Evolutionary conservation across 1,284 basidiomycete genomes (phyloP), one percentile per base, ranked within the genome.

Genomic region (Apiotrichum veenhuisii): DNA sequence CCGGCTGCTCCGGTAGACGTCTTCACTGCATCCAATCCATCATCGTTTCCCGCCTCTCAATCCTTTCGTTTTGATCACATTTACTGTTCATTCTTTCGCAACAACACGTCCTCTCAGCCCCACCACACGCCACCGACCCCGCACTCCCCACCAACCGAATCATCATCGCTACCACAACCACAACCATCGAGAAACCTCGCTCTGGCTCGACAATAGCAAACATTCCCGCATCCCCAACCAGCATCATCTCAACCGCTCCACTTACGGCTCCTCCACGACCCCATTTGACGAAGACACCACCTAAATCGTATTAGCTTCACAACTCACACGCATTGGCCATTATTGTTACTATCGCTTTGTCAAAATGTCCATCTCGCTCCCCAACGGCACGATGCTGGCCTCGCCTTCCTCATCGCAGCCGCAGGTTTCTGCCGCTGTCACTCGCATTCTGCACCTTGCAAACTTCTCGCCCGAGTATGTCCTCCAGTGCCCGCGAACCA

Each of bases 381-480:
- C 70, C 26, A 70, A 75, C 67, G 71, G 72, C 33, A 70, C 71
- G n/a, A 50, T 73, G 25, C 68, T 73, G 49, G 60, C 75, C 40
- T 65, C 72, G 15, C 69, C 73, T 42, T 68, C 72, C 1, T 48
- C 67, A 20, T 60, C 66, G 12, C 60, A 68, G 45, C 58, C 67
- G 15, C 64, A 64, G 30, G 84, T 93, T 66, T 94, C 93, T 59
- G 93, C 94, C 44, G 91, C 91, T 36, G 91, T 95, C 63, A 99
- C 95, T 44, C 87, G 94, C 63, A 96, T 99, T 71, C 85, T 99
- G 66, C 87, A 85, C 69, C 81, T 99, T 55, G 86, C 86, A 27
- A 90, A 91, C 67, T 98, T 99, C 74, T 85, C 90, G 10, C 88
- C 93, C 69, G 89, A 93, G 74, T 73, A 48, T 59, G 73, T 68